Evolutionary conservation across 2,329 filamentous ascomycete species (phyloP).

Genomic region (Cladosporium cucumerinum): DNA sequence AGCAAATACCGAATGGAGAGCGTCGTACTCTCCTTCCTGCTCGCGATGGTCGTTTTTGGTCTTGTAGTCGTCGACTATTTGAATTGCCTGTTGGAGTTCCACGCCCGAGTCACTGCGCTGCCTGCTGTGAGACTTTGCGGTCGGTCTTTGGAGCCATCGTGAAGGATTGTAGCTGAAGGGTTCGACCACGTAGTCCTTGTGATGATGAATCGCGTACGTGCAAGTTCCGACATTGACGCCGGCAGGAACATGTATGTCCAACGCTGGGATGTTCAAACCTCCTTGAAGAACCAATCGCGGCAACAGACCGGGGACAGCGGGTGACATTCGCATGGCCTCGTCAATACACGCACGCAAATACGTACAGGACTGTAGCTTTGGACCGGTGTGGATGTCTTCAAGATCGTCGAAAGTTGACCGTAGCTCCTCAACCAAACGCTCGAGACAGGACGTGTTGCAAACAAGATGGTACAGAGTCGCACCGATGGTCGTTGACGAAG

Average conservation of each 20-base stretch:
- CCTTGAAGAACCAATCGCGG: constrained; percentile 33
- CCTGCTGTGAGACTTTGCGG: neutral
- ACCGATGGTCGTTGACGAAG: constrained; percentile 37
- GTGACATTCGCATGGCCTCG: constrained; percentile 47
- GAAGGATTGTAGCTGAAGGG: constrained; percentile 30
- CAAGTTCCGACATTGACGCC: constrained; percentile 36
- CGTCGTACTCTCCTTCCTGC: neutral
- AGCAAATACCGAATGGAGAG: constrained; percentile 63
- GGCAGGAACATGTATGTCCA: constrained; percentile 35
- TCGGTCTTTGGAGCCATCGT: constrained; percentile 25
- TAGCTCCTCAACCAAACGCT: constrained; percentile 34
- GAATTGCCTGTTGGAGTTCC: neutral
- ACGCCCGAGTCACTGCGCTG: constrained; percentile 11
- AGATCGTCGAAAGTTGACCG: constrained; percentile 34
- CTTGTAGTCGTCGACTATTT: neutral
- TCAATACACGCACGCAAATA: constrained; percentile 49
- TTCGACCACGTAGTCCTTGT: constrained; percentile 29
- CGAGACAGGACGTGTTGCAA: constrained; percentile 37
- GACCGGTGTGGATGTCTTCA: constrained; percentile 31
- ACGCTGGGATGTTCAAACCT: constrained; percentile 32
- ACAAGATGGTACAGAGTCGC: constrained; percentile 46
- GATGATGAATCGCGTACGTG: constrained; percentile 38
- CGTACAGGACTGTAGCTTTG: constrained; percentile 34
- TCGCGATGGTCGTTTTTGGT: neutral
- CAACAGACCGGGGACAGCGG: constrained; percentile 39